These are phyloP conservation scores for Bipolaris sorokiniana DNA, from an alignment of 2,329 filamentous ascomycete species.

Conservation along the genomic window DNA sequence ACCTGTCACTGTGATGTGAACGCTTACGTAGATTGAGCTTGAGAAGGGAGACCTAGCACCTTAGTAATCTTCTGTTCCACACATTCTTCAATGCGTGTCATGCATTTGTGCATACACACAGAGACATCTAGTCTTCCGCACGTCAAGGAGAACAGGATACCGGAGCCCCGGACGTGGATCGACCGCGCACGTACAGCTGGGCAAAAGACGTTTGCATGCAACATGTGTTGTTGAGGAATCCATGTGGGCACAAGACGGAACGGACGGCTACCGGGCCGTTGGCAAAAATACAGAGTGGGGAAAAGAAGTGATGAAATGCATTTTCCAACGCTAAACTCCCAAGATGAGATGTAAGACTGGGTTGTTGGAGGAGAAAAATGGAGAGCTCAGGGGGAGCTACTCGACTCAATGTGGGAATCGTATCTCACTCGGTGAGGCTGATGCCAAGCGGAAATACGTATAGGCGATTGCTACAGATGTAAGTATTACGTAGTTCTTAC, in stretches of 20 bases:
- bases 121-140: too few species aligned
- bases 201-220: background rate
- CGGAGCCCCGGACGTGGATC: background rate
- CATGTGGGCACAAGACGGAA: background rate
- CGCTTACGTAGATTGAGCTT: background rate
- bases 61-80: too few species aligned
- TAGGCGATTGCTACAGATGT: too few species aligned
- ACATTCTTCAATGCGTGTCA: background rate
- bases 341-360: background rate
- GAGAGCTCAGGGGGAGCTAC: too few species aligned
- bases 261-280: constrained; percentile 3
- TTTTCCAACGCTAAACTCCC: background rate
- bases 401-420: too few species aligned
- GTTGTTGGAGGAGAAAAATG: background rate
- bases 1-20: background rate
- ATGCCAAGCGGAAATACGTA: too few species aligned
- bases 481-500: too few species aligned
- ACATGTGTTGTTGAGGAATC: background rate
- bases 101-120: too few species aligned
- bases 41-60: too few species aligned
- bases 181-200: background rate
- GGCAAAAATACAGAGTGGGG: background rate
- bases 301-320: background rate
- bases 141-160: background rate
- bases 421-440: too few species aligned